Conservation (phyloP, 352 stramenopile species). For the Discostella stelligera region DNA sequence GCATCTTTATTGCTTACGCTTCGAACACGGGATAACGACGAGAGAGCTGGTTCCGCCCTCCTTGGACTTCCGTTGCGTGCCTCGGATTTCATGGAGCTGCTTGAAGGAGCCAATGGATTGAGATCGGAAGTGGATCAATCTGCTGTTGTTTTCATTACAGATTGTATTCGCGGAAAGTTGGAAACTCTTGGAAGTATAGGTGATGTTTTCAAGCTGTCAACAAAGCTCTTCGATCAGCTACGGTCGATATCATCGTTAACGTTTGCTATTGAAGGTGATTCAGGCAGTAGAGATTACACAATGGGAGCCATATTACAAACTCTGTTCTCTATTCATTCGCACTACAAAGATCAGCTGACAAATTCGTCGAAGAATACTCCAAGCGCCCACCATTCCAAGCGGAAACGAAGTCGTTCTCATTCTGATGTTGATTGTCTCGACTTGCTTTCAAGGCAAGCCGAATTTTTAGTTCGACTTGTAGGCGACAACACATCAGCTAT, state of each 20-base stretch:
- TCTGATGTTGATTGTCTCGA: constrained; percentile 47
- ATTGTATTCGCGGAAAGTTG: constrained; percentile 54
- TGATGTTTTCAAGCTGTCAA: constrained; percentile 52
- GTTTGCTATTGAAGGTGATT: constrained; percentile 22
- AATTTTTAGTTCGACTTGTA: constrained; percentile 53
- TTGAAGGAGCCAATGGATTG: constrained; percentile 36
- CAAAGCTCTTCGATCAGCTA: constrained; percentile 54
- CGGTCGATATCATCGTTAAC: constrained; percentile 36
- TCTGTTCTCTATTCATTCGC: constrained; percentile 41
- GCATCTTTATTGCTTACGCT: constrained; percentile 47
- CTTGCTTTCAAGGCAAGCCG: constrained; percentile 37
- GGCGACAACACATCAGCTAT: constrained; percentile 37
- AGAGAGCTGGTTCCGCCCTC: constrained; percentile 51
- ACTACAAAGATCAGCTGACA: constrained; percentile 37
- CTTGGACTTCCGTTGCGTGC: constrained; percentile 62
- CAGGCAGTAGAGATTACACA: constrained; percentile 57
- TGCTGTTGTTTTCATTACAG: constrained; percentile 55
- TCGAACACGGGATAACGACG: constrained; percentile 27
- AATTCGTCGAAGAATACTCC: constrained; percentile 17
- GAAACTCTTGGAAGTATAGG: constrained; percentile 29
- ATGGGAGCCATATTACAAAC: constrained; percentile 48
- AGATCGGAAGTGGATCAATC: constrained; percentile 48
- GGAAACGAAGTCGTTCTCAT: constrained; percentile 45
- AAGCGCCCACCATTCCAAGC: constrained; percentile 26
- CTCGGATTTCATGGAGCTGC: constrained; percentile 51